phyloP scores from a whole-genome alignment of 78 protist species.

The Guillardia theta region DNA sequence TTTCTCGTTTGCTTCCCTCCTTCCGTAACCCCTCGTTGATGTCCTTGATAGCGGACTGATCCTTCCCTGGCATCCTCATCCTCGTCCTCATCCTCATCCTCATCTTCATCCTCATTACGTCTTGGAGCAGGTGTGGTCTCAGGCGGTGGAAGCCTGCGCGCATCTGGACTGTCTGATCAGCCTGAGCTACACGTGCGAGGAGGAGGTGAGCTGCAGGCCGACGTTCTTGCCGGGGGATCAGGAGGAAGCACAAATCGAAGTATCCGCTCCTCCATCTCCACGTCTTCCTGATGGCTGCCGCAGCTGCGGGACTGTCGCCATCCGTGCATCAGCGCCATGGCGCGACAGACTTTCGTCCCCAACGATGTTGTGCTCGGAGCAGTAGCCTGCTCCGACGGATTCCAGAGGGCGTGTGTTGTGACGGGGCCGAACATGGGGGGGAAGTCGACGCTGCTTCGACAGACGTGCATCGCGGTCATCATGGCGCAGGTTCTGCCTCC shows the following conservation, averaged over 20 bases:
- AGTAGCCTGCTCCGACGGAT: not conserved
- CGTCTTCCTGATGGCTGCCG: not conserved
- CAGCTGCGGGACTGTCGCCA: conserved; percentile 14
- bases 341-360: conserved; percentile 8
- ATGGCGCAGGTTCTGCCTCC: conserved; percentile 87
- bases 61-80: too few relatives aligned
- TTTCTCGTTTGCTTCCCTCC: not conserved
- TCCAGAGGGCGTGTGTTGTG: conserved; percentile 45
- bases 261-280: not conserved
- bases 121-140: not conserved
- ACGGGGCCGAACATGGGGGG: conserved; percentile 99
- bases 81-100: too few relatives aligned
- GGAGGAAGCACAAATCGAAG: not conserved
- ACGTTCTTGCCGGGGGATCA: not conserved
- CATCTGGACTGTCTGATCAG: conserved; percentile 51
- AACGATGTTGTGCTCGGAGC: conserved; percentile 57
- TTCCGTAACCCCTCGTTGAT: too few relatives aligned
- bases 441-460: conserved; percentile 89
- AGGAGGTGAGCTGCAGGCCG: not conserved
- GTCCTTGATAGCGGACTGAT: too few relatives aligned
- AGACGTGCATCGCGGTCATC: conserved; percentile 78
- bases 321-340: not conserved
- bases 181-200: conserved; percentile 27
- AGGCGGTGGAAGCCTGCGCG: conserved; percentile 21
- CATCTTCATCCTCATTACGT: not conserved